Evolutionary conservation across 495 filamentous ascomycete genomes (phyloP), one percentile per base, ranked within the genome.

Genomic region (Parmelia sp.): DNA sequence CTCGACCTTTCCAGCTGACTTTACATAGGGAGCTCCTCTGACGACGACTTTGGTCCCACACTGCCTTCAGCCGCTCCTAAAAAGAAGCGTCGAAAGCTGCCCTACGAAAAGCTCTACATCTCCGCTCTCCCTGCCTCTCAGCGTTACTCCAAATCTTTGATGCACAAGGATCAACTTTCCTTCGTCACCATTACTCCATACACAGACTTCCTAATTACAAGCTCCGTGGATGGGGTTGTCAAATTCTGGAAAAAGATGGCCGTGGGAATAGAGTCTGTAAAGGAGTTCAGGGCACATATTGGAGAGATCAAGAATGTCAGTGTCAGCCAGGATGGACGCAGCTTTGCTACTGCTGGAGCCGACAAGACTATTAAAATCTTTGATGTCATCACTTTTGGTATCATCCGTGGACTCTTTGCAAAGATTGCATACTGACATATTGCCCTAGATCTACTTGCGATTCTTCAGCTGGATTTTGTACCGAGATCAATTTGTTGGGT

Each of bases 221-320:
- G 86, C 67, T 97, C 92, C 4, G 76, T 90, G 23, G 93, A 99
- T 73, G 95, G 95, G 4, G 87, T 91, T 0, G 93, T 97, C 59
- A 97, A 97, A 74, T 99, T 97, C 76, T 99, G 94, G 94, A 97
- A 99, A 81, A 99, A 99, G 77, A 83, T 89, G 65, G 85, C 85
- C 7, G 88, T 88, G 12, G 90, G 90, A 0, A 89, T 97, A 39
- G 94, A 99, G 75, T 97, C 97, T 69, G 92, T 97, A 21, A 99
- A 99, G 76, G 92, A 97, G 78, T 99, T 96, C 78, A 86, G 86
- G 64, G 92, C 92, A 23, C 95, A 97, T 74, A 80, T 80, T 61
- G 90, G 90, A 37, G 92, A 95, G 72, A 91, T 97, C 70, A 85
- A 79, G 39, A 86, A 87, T 44, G 89, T 92, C 36, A 91, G 85